Conservation (phyloP, 345 rosid species). For the Eutrema japonicum region DNA sequence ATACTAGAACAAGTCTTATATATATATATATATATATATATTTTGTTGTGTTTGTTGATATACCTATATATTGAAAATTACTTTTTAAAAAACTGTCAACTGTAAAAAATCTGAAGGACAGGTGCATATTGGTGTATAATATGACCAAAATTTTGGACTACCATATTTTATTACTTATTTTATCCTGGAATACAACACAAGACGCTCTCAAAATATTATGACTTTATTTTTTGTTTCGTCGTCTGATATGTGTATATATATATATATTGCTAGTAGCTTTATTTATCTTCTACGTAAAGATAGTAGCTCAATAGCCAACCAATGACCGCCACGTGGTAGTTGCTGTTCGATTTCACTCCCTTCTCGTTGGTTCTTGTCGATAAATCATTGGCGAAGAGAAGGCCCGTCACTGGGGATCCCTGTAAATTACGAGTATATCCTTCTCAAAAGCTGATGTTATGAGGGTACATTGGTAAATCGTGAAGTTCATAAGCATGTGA, state of each 20-base stretch:
- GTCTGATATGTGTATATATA: constrained; percentile 30
- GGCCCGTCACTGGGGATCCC: not conserved
- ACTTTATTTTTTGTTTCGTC: constrained; percentile 22
- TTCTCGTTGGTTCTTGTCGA: constrained; percentile 46
- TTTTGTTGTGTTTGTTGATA: too few species aligned
- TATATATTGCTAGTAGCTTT: constrained; percentile 50
- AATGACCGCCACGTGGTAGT: not conserved
- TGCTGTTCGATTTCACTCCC: constrained; percentile 25
- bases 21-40: too few species aligned
- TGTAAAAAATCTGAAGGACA: not conserved
- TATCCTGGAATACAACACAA: constrained; percentile 7
- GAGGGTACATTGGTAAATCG: constrained; percentile 23
- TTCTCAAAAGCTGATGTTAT: not conserved
- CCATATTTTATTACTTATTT: constrained; percentile 2
- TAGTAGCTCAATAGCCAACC: constrained; percentile 46
- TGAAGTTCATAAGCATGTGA: constrained; percentile 12
- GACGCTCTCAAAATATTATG: constrained; percentile 29
- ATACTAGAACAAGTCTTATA: too few species aligned
- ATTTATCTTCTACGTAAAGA: constrained; percentile 90
- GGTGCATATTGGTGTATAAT: not conserved
- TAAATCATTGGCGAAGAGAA: constrained; percentile 40
- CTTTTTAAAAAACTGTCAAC: not conserved
- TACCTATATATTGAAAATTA: too few species aligned
- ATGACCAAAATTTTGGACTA: not conserved
- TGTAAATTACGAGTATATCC: not conserved